These are phyloP conservation scores for Saccharomycopsis malanga DNA, from an alignment of 805 yeast genomes.

Conservation along the genomic window DNA sequence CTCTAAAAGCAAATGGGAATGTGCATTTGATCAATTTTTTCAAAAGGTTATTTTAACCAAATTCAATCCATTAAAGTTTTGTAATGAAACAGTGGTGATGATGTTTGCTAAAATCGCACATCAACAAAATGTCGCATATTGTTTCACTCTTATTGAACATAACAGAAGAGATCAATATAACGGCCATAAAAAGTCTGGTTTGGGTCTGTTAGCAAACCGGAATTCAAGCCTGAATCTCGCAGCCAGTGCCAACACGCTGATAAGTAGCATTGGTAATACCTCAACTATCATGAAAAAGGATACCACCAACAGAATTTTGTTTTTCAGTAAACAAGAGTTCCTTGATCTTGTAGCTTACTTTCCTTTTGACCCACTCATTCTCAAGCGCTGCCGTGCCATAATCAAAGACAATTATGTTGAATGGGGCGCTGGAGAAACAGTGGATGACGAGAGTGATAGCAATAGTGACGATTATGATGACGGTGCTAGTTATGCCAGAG, in stretches of 20 bases:
- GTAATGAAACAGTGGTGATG: conserved; percentile 87
- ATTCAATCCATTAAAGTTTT: conserved; percentile 88
- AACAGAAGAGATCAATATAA: conserved; percentile 67
- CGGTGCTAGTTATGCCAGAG: conserved; percentile 1
- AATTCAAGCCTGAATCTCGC: neutral
- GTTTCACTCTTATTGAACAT: conserved; percentile 87
- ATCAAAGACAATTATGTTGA: conserved; percentile 60
- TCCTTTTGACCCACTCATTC: conserved; percentile 88
- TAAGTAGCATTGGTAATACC: conserved; percentile 5
- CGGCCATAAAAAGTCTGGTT: conserved; percentile 26
- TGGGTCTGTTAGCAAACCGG: no score
- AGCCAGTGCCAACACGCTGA: neutral
- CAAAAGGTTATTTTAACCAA: conserved; percentile 78
- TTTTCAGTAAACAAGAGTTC: conserved; percentile 69
- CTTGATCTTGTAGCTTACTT: conserved; percentile 89
- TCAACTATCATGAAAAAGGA: no score
- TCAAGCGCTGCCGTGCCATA: conserved; percentile 51
- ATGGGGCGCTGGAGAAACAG: conserved; percentile 78
- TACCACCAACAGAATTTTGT: conserved; percentile 24
- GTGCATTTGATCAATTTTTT: conserved; percentile 76
- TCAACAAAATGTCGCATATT: conserved; percentile 81
- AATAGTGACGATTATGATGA: conserved; percentile 3
- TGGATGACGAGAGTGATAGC: conserved; percentile 30
- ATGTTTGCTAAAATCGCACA: conserved; percentile 93
- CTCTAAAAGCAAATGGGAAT: conserved; percentile 71